Conservation (phyloP, 106 monocot genomes). For the Dendrobium catenatum region DNA sequence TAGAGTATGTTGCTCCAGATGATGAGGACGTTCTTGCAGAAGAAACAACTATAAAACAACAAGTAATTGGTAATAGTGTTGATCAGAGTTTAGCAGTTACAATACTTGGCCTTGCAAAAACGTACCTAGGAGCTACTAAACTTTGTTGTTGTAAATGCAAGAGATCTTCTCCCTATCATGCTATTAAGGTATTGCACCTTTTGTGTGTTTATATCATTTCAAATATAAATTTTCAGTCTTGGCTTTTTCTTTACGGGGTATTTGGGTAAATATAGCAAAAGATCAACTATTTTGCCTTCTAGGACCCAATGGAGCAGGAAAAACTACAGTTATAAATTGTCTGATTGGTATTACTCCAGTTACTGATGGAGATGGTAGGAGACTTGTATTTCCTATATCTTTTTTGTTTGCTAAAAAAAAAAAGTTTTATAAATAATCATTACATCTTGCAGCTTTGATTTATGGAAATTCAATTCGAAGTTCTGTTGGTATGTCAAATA, state of each 20-base stretch:
- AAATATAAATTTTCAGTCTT: background rate
- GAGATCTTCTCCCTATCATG: conserved; percentile 70
- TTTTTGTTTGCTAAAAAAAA: too few relatives aligned
- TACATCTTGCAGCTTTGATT: conserved; percentile 52
- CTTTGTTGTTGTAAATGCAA: conserved; percentile 61
- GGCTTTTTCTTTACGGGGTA: conserved; percentile 33
- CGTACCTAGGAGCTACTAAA: conserved; percentile 59
- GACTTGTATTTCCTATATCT: background rate
- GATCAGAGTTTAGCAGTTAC: conserved; percentile 61
- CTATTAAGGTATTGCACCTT: conserved; percentile 55
- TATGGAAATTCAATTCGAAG: conserved; percentile 81
- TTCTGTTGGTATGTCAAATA: conserved; percentile 78
- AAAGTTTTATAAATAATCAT: background rate
- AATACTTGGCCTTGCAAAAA: conserved; percentile 69
- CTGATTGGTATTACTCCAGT: conserved; percentile 90
- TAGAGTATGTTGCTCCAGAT: conserved; percentile 59
- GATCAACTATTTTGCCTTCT: conserved; percentile 93
- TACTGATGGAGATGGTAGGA: conserved; percentile 78
- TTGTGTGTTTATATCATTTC: background rate
- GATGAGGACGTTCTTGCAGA: conserved; percentile 91
- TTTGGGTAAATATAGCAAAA: conserved; percentile 84
- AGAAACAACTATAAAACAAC: conserved; percentile 51
- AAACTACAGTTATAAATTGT: conserved; percentile 88
- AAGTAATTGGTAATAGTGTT: conserved; percentile 20
- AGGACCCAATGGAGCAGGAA: conserved; percentile 95